These are phyloP conservation scores for Endoconidiophora laricicola DNA, from an alignment of 2,329 filamentous ascomycete species.

Conservation along the genomic window DNA sequence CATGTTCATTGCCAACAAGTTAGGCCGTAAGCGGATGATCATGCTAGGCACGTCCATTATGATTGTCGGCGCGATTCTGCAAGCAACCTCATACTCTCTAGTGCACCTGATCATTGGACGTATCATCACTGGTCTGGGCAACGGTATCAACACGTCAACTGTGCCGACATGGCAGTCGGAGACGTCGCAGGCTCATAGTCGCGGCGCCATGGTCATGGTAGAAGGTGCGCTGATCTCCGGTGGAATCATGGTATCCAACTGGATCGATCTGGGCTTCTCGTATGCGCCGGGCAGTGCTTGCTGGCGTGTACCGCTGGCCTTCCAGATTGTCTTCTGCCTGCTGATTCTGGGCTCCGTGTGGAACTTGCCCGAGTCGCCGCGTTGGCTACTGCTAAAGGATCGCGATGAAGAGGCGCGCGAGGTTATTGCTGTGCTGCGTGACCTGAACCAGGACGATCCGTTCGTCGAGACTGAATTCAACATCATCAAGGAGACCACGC, in stretches of 20 bases:
- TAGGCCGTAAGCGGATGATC: constrained; percentile 42
- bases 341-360: constrained; percentile 36
- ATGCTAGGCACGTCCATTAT: constrained; percentile 42
- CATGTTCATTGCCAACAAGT: constrained; percentile 46
- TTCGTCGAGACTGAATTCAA: constrained; percentile 41
- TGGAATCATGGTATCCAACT: constrained; percentile 32
- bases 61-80: constrained; percentile 40
- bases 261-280: constrained; percentile 20
- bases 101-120: constrained; percentile 25
- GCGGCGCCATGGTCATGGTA: constrained; percentile 36
- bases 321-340: constrained; percentile 39
- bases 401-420: constrained; percentile 29
- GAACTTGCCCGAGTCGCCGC: constrained; percentile 36
- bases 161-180: constrained; percentile 42
- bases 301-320: constrained; percentile 43
- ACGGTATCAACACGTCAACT: constrained; percentile 40
- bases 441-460: constrained; percentile 35
- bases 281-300: constrained; percentile 20
- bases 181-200: constrained; percentile 29
- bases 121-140: constrained; percentile 41
- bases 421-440: constrained; percentile 36
- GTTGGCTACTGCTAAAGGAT: constrained; percentile 30
- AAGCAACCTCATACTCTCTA: constrained; percentile 35
- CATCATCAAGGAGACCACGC: constrained; percentile 49
- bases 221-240: constrained; percentile 35